Evolutionary conservation across 441 rosid species (phyloP).

Genomic region (Euphorbia schlechtendalii): DNA sequence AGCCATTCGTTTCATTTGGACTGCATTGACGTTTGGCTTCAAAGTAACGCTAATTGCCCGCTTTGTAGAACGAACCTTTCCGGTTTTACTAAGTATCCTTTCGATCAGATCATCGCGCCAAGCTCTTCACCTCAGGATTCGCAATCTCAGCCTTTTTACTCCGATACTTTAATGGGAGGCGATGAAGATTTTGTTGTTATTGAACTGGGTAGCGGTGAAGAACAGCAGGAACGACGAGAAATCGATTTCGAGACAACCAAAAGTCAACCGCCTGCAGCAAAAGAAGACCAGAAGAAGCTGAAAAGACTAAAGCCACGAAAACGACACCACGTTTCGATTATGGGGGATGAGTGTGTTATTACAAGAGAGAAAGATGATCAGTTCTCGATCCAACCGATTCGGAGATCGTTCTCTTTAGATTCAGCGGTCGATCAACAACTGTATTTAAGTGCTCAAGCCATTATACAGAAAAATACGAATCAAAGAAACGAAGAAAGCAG

Average conservation of each 20-base stretch:
- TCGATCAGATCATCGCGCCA: constrained; percentile 40
- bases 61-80: constrained; percentile 75
- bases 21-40: constrained; percentile 90
- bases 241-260: constrained; percentile 16
- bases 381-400: constrained; percentile 55
- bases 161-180: constrained; percentile 34
- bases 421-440: constrained; percentile 65
- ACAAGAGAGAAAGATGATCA: constrained; percentile 48
- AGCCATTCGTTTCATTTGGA: constrained; percentile 72
- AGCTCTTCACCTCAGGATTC: constrained; percentile 59
- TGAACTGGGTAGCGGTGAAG: constrained; percentile 38
- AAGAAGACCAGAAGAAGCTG: constrained; percentile 23
- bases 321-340: constrained; percentile 43
- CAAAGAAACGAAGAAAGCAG: constrained; percentile 30
- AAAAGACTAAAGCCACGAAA: constrained; percentile 32
- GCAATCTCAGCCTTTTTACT: constrained; percentile 13
- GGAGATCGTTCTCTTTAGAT: constrained; percentile 84
- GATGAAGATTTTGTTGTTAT: constrained; percentile 70
- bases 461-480: constrained; percentile 30
- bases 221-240: constrained; percentile 28
- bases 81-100: constrained; percentile 19
- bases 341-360: constrained; percentile 85
- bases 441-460: constrained; percentile 44
- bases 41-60: constrained; percentile 76
- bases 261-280: constrained; percentile 23